Evolutionary conservation across 768 basidiomycete genomes (phyloP).

Genomic region (Trametes sanguinea): DNA sequence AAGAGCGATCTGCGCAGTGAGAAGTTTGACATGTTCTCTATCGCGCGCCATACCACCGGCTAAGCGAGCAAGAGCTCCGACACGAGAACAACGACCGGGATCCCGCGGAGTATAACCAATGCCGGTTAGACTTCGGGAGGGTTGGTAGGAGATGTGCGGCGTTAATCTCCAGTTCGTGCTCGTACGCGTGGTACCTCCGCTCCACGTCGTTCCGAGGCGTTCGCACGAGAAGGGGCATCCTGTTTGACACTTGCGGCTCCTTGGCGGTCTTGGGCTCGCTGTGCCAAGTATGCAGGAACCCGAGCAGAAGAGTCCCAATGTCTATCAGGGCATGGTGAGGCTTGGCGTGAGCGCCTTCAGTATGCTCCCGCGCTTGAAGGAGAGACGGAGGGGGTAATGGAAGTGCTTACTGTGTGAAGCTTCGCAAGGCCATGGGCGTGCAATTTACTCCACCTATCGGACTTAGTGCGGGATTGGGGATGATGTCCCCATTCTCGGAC

Average conservation of each 20-base stretch:
- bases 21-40: background rate
- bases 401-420: background rate
- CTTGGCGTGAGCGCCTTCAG: background rate
- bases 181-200: conserved; percentile 12
- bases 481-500: background rate
- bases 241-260: background rate
- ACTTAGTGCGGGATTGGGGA: conserved; percentile 3
- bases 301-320: background rate
- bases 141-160: conserved; percentile 17
- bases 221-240: background rate
- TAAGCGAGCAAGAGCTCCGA: background rate
- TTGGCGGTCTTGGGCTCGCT: background rate
- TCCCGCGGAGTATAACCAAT: background rate
- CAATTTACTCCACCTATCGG: background rate
- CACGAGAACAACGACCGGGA: background rate
- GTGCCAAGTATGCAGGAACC: background rate
- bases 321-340: background rate
- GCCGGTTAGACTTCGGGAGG: conserved; percentile 8
- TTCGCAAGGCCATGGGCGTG: background rate
- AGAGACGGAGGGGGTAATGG: background rate
- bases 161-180: conserved; percentile 16
- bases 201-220: background rate
- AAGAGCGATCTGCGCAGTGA: background rate
- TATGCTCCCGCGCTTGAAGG: background rate
- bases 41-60: background rate